Percentiles rank a stretch among this genome's conserved stretches.
phyloP scores from a whole-genome alignment of 495 filamentous ascomycete genomes.

The Penicillium fimorum region DNA sequence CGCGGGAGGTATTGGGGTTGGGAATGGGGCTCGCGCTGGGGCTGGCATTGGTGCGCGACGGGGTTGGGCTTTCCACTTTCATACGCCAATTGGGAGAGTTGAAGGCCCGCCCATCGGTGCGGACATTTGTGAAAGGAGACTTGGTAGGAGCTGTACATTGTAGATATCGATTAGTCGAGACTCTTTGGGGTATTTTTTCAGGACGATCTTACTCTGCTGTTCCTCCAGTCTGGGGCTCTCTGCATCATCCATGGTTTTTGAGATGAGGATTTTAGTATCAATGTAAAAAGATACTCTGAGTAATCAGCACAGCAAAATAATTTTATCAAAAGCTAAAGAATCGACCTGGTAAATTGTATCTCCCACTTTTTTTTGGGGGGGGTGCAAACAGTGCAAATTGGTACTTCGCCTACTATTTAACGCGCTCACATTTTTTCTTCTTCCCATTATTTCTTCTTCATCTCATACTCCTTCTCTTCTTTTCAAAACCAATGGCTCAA shows the following conservation, averaged over 20 bases:
- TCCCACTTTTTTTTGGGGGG: constrained; percentile 25
- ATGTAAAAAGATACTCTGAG: constrained; percentile 1
- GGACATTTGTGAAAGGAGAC: constrained; percentile 39
- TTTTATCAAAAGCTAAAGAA: background rate
- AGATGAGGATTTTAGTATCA: background rate
- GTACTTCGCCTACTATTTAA: constrained; percentile 23
- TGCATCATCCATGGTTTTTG: constrained; percentile 33
- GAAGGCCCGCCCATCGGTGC: constrained; percentile 46
- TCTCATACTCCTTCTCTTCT: background rate
- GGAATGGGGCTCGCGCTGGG: constrained; percentile 17
- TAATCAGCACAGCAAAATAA: background rate
- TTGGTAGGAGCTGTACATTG: constrained; percentile 36
- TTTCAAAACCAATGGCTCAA: background rate
- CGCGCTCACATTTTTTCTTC: constrained; percentile 9
- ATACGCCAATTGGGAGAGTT: constrained; percentile 49
- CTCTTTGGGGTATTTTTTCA: constrained; percentile 5
- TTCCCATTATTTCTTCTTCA: constrained; percentile 4
- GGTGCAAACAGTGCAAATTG: constrained; percentile 36
- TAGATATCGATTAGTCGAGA: constrained; percentile 6
- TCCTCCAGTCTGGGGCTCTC: constrained; percentile 35
- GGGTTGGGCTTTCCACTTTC: constrained; percentile 37
- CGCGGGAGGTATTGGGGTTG: constrained; percentile 33
- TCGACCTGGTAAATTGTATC: constrained; percentile 20
- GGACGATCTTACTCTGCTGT: constrained; percentile 35
- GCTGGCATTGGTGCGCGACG: constrained; percentile 18